Base-by-base conservation (phyloP, 768 basidiomycete genomes). In the Rhizopogon vulgaris region DNA sequence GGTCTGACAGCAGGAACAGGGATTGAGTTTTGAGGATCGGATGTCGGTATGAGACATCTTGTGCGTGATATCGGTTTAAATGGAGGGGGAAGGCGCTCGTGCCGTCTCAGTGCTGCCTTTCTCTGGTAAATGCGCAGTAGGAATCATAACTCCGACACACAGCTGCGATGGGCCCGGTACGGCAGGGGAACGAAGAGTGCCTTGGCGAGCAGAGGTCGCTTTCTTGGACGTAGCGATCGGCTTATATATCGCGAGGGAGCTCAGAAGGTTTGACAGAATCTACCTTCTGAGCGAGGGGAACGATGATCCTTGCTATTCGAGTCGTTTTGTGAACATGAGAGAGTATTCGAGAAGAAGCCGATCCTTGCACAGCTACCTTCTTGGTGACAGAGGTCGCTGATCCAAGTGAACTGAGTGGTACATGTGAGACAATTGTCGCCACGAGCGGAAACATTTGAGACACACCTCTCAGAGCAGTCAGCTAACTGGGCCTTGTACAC, bases 301-400 rank as follows among this genome's bases (percentile, higher is more conserved):
- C 28, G 4, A 30, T 18, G 14, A 28, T 28, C 28, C 12, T 30
- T 14, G 43, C 30, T 18, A n/a, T 32, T 18, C n/a, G 17, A n/a
- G 43, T 30, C 17, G 11, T 11, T 30, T 17, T 7, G 8, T 28
- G 12, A 45, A 27, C 43, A 30, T 28, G 43, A 30, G 43, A 32
- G 11, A 14, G 11, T 18, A 17, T 17, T 12, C 28, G 43, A 4
- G 43, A 45, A 45, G 30, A 2, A 45, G 18, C 43, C 12, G 28
- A 32, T 15, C 49, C 50, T 24, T 67, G 70, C 43, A 80, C 76
- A 53, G 84, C 82, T 3, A 91, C 77, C 67, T 87, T 90, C 59
- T 79, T 84, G 37, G 82, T 82, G 3, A 80, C 84, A 1, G 91
- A 89, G 6, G 85, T 83, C 11, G 93, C 73, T 12, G 88, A 88